These are phyloP conservation scores for Corylus americana DNA, from an alignment of 306 rosid species.

Conservation along the genomic window DNA sequence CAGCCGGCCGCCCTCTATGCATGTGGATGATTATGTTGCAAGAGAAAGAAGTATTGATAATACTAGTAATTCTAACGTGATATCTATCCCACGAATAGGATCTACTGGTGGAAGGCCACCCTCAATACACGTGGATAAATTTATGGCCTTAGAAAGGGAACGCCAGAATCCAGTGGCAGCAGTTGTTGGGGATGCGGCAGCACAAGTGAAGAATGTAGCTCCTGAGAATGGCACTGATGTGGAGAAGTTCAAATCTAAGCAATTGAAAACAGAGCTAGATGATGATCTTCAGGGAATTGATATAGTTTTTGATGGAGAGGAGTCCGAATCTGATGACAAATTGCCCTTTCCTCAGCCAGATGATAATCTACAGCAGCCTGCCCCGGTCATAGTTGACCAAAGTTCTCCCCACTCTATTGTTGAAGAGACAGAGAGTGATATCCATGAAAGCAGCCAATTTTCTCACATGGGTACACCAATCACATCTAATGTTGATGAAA, in stretches of 20 bases:
- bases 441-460: slow-evolving; percentile 64
- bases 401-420: slow-evolving; percentile 94
- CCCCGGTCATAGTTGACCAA: slow-evolving; percentile 70
- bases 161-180: slow-evolving; percentile 80
- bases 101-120: slow-evolving; percentile 97
- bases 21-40: slow-evolving; percentile 96
- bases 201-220: slow-evolving; percentile 60
- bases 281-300: slow-evolving; percentile 98
- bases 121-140: slow-evolving; percentile 97
- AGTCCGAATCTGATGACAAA: slow-evolving; percentile 88
- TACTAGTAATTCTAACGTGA: slow-evolving; percentile 68
- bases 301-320: slow-evolving; percentile 95
- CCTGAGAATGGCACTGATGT: slow-evolving; percentile 45
- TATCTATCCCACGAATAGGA: slow-evolving; percentile 80
- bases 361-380: slow-evolving; percentile 78
- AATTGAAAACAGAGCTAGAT: slow-evolving; percentile 76
- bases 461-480: slow-evolving; percentile 67
- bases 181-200: slow-evolving; percentile 67
- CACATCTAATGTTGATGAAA: slow-evolving; percentile 74
- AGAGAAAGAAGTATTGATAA: slow-evolving; percentile 91
- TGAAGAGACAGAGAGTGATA: slow-evolving; percentile 92
- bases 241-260: slow-evolving; percentile 81
- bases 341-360: slow-evolving; percentile 92
- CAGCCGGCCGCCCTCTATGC: slow-evolving; percentile 99
- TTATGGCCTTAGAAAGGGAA: slow-evolving; percentile 98